A percentile compares a stretch with the other conserved stretches of the same genome.
phyloP scores from a whole-genome alignment of 163 green algal genomes.

The Trebouxiophyceae sp. region DNA sequence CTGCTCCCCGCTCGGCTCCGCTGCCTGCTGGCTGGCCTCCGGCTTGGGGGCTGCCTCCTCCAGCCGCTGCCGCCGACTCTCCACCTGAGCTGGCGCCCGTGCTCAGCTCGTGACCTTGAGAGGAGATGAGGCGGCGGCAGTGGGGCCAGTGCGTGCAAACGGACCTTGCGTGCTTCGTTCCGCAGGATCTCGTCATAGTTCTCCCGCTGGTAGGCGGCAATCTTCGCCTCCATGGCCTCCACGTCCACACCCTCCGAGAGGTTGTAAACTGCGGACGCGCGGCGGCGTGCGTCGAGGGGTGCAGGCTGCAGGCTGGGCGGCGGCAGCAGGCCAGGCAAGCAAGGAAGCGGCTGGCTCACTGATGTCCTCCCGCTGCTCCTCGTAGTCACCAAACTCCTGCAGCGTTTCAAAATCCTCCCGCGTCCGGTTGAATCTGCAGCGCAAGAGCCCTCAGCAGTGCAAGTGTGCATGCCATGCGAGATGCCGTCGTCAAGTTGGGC shows the following conservation, averaged over 20 bases:
- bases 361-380: conserved; percentile 47
- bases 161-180: conserved; percentile 25
- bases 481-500: not conserved
- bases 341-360: conserved; percentile 18
- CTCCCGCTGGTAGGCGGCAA: conserved; percentile 26
- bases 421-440: conserved; percentile 36
- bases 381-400: conserved; percentile 37
- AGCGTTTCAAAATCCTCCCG: conserved; percentile 27
- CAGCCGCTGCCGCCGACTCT: too few relatives aligned
- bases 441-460: not conserved
- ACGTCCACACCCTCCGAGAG: conserved; percentile 27
- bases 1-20: not conserved
- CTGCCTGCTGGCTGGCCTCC: conserved; percentile 8
- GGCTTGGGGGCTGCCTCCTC: too few relatives aligned
- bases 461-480: too few relatives aligned
- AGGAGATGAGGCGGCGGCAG: not conserved
- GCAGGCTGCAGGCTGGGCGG: not conserved
- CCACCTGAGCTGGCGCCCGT: conserved; percentile 19
- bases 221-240: conserved; percentile 21
- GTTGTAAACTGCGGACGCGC: conserved; percentile 34
- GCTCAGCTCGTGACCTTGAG: not conserved
- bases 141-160: not conserved
- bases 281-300: not conserved
- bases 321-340: not conserved
- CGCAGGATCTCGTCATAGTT: conserved; percentile 31